A percentile compares a stretch with the other conserved stretches of the same genome.
These are phyloP conservation scores for Litchi chinensis DNA, from an alignment of 345 rosid genomes.

Conservation along the genomic window DNA sequence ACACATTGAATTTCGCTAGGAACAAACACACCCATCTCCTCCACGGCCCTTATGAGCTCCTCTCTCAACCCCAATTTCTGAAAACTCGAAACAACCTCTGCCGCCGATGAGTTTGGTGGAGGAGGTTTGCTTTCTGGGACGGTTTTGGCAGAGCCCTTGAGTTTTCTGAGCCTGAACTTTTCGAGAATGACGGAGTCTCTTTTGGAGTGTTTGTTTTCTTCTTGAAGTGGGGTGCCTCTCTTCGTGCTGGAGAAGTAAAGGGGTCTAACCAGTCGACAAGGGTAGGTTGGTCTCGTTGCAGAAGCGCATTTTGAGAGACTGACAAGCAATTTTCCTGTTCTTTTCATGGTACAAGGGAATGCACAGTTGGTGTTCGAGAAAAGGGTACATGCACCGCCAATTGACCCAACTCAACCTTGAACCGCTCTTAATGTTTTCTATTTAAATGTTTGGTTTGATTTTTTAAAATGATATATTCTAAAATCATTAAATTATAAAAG, in stretches of 20 bases:
- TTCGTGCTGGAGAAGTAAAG: constrained; percentile 12
- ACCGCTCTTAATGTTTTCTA: too few relatives aligned
- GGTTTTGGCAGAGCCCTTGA: constrained; percentile 38
- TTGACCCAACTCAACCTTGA: too few relatives aligned
- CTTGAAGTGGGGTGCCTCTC: not conserved
- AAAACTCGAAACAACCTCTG: constrained; percentile 38
- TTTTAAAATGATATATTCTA: too few relatives aligned
- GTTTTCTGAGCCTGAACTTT: constrained; percentile 50
- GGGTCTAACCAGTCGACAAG: constrained; percentile 13
- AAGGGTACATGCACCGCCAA: not conserved
- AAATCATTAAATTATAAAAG: too few relatives aligned
- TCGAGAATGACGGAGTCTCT: constrained; percentile 37
- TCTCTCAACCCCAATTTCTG: constrained; percentile 56
- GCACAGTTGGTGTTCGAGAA: not conserved
- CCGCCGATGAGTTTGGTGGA: not conserved
- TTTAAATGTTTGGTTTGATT: too few relatives aligned
- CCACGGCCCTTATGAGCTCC: constrained; percentile 49
- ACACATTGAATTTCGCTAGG: constrained; percentile 73
- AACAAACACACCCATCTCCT: constrained; percentile 53
- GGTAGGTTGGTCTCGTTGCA: constrained; percentile 12
- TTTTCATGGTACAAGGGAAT: constrained; percentile 9
- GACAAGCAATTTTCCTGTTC: constrained; percentile 18
- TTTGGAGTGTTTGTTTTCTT: constrained; percentile 5
- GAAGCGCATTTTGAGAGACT: constrained; percentile 9
- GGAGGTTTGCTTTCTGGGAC: constrained; percentile 15